Percentiles rank a stretch among this genome's conserved stretches.
Evolutionary conservation across 192 early-diverging fungal species (phyloP).

Genomic region (Glomus cerebriforme): DNA sequence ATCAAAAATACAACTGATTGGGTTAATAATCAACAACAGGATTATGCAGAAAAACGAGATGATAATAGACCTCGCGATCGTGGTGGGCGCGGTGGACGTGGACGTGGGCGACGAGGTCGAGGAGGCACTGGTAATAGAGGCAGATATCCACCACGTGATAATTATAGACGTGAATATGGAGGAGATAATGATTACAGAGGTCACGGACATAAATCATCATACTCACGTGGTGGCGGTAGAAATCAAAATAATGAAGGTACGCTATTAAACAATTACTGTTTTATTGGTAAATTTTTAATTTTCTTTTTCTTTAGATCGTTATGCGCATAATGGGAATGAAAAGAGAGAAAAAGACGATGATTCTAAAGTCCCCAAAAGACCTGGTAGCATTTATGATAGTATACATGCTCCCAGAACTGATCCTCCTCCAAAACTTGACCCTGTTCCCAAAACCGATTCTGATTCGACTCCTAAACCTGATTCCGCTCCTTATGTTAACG

Average conservation of each 20-base stretch:
- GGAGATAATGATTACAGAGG: not conserved
- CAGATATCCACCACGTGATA: not conserved
- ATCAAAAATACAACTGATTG: not conserved
- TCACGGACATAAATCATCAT: not conserved
- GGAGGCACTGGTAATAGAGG: not conserved
- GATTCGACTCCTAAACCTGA: not conserved
- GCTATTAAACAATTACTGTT: not conserved
- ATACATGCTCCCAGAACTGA: not conserved
- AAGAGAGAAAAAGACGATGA: not conserved
- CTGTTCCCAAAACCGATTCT: no score
- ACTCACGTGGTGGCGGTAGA: no score
- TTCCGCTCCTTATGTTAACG: slow-evolving; percentile 14
- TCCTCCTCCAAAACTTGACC: not conserved
- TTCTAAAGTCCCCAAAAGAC: not conserved
- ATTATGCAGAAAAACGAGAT: not conserved
- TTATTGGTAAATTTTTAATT: no score
- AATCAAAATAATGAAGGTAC: not conserved
- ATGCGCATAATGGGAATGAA: not conserved
- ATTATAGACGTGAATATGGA: no score
- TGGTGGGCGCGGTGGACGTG: not conserved
- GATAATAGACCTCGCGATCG: not conserved
- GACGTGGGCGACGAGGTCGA: not conserved
- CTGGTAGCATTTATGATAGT: not conserved
- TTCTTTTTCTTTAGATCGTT: not conserved
- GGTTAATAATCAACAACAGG: not conserved